These are phyloP conservation scores for Heterobasidion occidentale DNA, from an alignment of 1,284 basidiomycete genomes.

Conservation along the genomic window DNA sequence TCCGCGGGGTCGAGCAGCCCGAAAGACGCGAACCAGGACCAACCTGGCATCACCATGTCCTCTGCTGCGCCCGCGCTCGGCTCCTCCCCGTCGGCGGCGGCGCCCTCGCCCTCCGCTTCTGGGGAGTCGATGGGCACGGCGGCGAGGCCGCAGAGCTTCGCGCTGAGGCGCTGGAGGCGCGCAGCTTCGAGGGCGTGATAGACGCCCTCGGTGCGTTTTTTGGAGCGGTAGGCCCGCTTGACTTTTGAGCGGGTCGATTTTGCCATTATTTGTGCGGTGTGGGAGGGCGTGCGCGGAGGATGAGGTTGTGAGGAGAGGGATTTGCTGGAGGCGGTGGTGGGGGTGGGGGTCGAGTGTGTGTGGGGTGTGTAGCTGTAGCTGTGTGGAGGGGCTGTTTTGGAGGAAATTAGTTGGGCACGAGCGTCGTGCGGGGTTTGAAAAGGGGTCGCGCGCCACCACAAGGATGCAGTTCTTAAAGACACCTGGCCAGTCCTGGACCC, in stretches of 20 bases:
- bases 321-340: not conserved
- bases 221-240: slow-evolving; percentile 78
- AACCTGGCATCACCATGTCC: slow-evolving; percentile 45
- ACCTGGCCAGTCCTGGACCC: no score
- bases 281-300: not conserved
- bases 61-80: slow-evolving; percentile 24
- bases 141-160: slow-evolving; percentile 54
- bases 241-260: slow-evolving; percentile 89
- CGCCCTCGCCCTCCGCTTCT: not conserved
- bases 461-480: no score
- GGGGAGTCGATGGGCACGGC: not conserved
- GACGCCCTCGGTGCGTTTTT: slow-evolving; percentile 78
- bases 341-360: not conserved
- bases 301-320: not conserved
- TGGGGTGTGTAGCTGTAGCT: not conserved
- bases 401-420: not conserved
- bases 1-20: slow-evolving; percentile 47
- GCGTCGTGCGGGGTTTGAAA: not conserved
- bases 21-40: slow-evolving; percentile 53
- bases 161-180: slow-evolving; percentile 69
- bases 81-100: slow-evolving; percentile 19
- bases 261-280: slow-evolving; percentile 51
- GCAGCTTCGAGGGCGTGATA: slow-evolving; percentile 85
- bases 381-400: not conserved
- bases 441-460: not conserved